Evolutionary conservation across 495 filamentous ascomycete species (phyloP).

Genomic region (Evernia prunastri): DNA sequence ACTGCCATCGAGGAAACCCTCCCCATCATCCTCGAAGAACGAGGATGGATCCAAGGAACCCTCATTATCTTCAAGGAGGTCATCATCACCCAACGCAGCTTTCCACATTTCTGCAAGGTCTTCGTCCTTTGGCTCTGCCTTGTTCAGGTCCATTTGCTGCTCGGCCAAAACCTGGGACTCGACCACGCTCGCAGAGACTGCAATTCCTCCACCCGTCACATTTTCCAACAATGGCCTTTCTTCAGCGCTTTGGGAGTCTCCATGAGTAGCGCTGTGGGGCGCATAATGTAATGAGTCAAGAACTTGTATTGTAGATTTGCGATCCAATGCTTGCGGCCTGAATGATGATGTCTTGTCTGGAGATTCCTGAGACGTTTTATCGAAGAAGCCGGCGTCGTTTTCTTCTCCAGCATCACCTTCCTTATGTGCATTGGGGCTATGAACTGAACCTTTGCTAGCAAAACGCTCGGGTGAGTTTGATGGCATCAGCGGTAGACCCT

Average conservation of each 20-base stretch:
- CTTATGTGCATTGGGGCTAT: constrained; percentile 24
- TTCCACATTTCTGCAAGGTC: constrained; percentile 79
- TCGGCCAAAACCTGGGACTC: constrained; percentile 15
- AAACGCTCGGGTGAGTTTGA: constrained; percentile 2
- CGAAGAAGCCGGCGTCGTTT: constrained; percentile 31
- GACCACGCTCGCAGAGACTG: constrained; percentile 2
- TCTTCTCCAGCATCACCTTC: constrained; percentile 4
- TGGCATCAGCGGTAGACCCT: constrained; percentile 52
- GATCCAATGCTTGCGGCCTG: constrained; percentile 34
- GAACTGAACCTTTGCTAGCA: background rate
- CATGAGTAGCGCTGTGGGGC: constrained; percentile 6
- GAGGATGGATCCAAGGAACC: constrained; percentile 44
- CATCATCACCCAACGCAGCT: constrained; percentile 71
- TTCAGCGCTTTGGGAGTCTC: constrained; percentile 2
- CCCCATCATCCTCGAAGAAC: constrained; percentile 64
- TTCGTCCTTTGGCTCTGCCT: constrained; percentile 37
- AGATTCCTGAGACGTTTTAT: constrained; percentile 34
- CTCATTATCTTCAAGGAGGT: constrained; percentile 63
- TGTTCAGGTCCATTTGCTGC: constrained; percentile 21
- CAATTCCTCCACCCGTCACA: constrained; percentile 4
- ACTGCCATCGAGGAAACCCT: constrained; percentile 61
- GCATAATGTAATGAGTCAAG: constrained; percentile 32
- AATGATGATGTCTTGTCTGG: constrained; percentile 36
- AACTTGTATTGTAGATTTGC: constrained; percentile 56
- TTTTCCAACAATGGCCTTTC: constrained; percentile 3